Conservation (phyloP, 2,329 filamentous ascomycete genomes). For the Xylariales sp. region DNA sequence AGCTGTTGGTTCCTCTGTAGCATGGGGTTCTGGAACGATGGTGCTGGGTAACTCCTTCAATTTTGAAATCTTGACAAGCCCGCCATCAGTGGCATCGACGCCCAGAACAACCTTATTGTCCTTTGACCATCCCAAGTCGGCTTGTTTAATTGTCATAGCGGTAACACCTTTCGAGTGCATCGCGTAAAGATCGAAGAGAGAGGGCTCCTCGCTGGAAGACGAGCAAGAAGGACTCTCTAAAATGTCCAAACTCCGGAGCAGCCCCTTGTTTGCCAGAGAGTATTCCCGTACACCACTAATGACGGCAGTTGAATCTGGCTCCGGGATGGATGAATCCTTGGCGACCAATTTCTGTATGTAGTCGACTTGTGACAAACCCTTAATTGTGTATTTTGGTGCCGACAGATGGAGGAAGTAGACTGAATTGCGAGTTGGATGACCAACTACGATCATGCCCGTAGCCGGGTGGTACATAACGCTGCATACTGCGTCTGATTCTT, state of each 20-base stretch:
- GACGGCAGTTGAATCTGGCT: conserved; percentile 94
- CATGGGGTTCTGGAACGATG: conserved; percentile 59
- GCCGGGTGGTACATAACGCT: conserved; percentile 93
- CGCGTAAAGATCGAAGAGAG: conserved; percentile 92
- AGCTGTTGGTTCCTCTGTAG: conserved; percentile 55
- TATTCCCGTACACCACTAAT: conserved; percentile 97
- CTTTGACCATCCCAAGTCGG: conserved; percentile 89
- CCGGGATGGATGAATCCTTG: conserved; percentile 78
- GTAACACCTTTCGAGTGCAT: conserved; percentile 99
- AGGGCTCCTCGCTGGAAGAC: conserved; percentile 74
- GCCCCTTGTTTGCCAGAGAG: conserved; percentile 86
- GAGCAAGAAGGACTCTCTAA: conserved; percentile 76
- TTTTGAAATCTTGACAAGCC: conserved; percentile 79
- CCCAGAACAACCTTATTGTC: conserved; percentile 88
- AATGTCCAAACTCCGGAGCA: conserved; percentile 90
- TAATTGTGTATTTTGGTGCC: conserved; percentile 89
- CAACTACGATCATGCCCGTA: conserved; percentile 93
- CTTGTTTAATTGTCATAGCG: conserved; percentile 84
- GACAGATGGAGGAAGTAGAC: conserved; percentile 97
- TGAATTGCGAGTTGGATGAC: conserved; percentile 95
- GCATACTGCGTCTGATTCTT: conserved; percentile 97
- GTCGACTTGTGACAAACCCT: conserved; percentile 84
- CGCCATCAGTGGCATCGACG: conserved; percentile 79
- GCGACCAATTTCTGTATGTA: conserved; percentile 83
- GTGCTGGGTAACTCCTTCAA: conserved; percentile 66